Evolutionary conservation across 345 rosid species (phyloP).

Genomic region (Toxicodendron radicans): DNA sequence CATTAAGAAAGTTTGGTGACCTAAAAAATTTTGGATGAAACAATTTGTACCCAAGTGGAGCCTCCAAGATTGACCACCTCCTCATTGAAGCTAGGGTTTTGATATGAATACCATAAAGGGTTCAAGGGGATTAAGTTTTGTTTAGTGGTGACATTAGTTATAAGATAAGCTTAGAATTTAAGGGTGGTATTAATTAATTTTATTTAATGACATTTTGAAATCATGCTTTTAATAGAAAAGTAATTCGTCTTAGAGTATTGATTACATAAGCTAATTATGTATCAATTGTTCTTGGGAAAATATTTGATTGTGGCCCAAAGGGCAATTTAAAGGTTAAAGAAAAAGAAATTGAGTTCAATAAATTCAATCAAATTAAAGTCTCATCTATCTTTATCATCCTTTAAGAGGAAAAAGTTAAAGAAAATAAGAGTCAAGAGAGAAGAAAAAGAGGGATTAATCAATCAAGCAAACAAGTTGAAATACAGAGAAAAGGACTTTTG

Average conservation of each 20-base stretch:
- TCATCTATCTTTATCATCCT: background rate
- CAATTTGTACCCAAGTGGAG: background rate
- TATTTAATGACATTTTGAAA: background rate
- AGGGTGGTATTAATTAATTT: background rate
- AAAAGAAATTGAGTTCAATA: background rate
- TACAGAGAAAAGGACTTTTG: background rate
- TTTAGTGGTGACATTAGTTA: background rate
- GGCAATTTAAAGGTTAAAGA: background rate
- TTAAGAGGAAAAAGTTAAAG: background rate
- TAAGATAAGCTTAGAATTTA: slow-evolving; percentile 3
- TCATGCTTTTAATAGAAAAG: background rate
- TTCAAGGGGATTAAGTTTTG: background rate
- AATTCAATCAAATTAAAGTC: background rate
- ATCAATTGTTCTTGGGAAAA: background rate
- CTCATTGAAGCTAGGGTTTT: background rate
- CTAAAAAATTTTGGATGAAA: background rate
- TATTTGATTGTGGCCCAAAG: background rate
- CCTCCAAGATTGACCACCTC: slow-evolving; percentile 4
- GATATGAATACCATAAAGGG: background rate
- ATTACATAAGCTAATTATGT: slow-evolving; percentile 15
- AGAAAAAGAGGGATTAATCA: background rate
- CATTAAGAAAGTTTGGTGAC: no score
- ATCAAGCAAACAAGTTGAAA: no score
- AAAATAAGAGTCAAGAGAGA: background rate
- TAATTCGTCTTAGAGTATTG: background rate